Base-by-base conservation (phyloP, 2,329 filamentous ascomycete species). In the Aspergillus sp. region DNA sequence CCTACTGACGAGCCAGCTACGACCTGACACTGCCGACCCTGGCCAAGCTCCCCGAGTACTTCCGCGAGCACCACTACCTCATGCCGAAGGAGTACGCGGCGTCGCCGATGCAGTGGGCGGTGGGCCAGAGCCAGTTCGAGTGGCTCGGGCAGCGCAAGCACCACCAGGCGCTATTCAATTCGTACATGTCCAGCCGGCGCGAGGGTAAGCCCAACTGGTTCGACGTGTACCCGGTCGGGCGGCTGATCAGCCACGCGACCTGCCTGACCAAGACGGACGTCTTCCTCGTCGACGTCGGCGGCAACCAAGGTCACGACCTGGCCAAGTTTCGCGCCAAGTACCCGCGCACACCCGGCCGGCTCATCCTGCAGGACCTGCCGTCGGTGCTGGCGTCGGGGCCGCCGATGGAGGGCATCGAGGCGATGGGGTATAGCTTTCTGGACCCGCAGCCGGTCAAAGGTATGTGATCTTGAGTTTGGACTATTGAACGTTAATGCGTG, bases 201-300 rank as follows among this genome's bases (percentile, higher is more conserved):
- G 55, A 66, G 29, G 68, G 68, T 3, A 58, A 55, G 7, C 60
- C 62, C 1, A 60, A 57, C 52, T 71, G 68, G 67, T 69, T 66
- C 25, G 64, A 71, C 42, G 48, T 65, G 9, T 70, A 68, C 49
- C 67, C 68, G 0, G 58, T 67, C 3, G 54, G 63, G n/a, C 55
- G 59, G 17, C 45, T 66, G 9, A 50, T 0, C 62, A 62, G 1
- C 62, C 62, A 2, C 40, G 64, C 17, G 59, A 57, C 20, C 55
- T 50, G 5, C n/a, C 6, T 17, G 1, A n/a, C 16, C 19, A 54
- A 63, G 4, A 65, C 70, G 5, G 67, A 63, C 0, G 61, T 64
- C 2, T 66, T 75, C 5, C 49, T 77, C 3, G 72, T 77, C 11
- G 75, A 77, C 31, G 59, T 77, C 2, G 75, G 74, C 5, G 75